Base-by-base conservation (phyloP, 1,139 yeast genomes). In the Tardiomyces digboiensis region DNA sequence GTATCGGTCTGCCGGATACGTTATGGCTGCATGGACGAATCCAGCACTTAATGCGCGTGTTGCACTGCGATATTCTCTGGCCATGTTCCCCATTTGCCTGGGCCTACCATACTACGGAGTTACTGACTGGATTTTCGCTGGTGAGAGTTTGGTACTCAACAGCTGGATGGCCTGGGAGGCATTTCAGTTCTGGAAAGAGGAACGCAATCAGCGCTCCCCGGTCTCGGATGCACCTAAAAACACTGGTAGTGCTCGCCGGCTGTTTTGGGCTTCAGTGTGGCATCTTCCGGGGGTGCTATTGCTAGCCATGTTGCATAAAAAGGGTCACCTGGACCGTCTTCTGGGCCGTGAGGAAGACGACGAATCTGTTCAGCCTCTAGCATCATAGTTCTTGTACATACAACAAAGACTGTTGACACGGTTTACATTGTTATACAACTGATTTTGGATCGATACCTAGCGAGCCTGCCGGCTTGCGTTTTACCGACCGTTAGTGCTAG, bases 201-300 rank as follows among this genome's bases (percentile, higher is more conserved):
- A 56, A 48, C 52, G 59, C 39, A 43, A 47, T 40, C 19, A 33
- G 19, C 19, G 19, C 6, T 19, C n/a, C 4, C 19, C 19, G 10
- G 37, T 33, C 37, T 14, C 19, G 19, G 13, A 10, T 14, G 5
- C 19, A 14, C 40, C 40, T 8, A 19, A 22, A 10, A 47, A 46
- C 39, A 21, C 47, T 6, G 54, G 51, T 23, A 52, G 50, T 40
- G 56, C 57, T 16, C 79, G 87, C 49, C 83, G 83, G 59, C 72
- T 91, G 41, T 91, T 91, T 63, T 86, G 96, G 94, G 87, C 95
- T 38, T 84, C 95, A 21, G 96, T 93, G 1, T 80, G 93, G 78
- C 97, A 93, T 55, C 67, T 93, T 43, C 98, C 99, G 1, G 91
- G 86, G 0, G 82, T 93, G 8, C 68, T 93, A 45, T 81, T 88